phyloP scores from a whole-genome alignment of 108 stramenopile species.

The Epipyxis sp. region DNA sequence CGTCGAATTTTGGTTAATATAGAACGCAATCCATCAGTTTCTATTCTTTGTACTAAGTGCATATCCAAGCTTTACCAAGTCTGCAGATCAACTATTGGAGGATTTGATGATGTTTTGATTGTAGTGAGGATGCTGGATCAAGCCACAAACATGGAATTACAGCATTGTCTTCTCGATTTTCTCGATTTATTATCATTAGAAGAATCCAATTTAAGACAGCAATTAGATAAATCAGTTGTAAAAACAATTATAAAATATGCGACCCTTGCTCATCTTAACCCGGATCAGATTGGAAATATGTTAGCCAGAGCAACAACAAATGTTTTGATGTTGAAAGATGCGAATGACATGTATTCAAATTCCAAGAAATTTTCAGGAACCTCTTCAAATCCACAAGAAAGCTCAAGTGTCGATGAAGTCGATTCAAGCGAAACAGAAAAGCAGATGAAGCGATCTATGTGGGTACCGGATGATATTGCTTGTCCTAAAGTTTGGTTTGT shows the following conservation, averaged over 20 bases:
- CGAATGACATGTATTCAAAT: not conserved
- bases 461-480: constrained; percentile 20
- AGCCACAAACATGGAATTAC: constrained; percentile 63
- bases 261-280: constrained; percentile 67
- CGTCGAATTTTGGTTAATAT: constrained; percentile 69
- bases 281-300: constrained; percentile 61
- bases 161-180: constrained; percentile 65
- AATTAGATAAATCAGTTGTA: constrained; percentile 64
- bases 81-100: constrained; percentile 60
- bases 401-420: constrained; percentile 14
- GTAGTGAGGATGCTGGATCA: constrained; percentile 63
- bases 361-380: not conserved
- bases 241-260: constrained; percentile 66
- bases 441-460: constrained; percentile 35
- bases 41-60: constrained; percentile 67
- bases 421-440: constrained; percentile 16
- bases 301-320: constrained; percentile 46
- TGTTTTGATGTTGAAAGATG: constrained; percentile 32
- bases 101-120: constrained; percentile 70
- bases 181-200: constrained; percentile 59
- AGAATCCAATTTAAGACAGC: constrained; percentile 66
- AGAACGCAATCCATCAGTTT: constrained; percentile 60
- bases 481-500: constrained; percentile 71
- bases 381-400: constrained; percentile 14
- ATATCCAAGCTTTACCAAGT: constrained; percentile 65